Percentiles rank a stretch among this genome's conserved stretches.
These are phyloP conservation scores for Colletotrichum euphorbiae DNA, from an alignment of 2,329 filamentous ascomycete genomes.

Conservation along the genomic window DNA sequence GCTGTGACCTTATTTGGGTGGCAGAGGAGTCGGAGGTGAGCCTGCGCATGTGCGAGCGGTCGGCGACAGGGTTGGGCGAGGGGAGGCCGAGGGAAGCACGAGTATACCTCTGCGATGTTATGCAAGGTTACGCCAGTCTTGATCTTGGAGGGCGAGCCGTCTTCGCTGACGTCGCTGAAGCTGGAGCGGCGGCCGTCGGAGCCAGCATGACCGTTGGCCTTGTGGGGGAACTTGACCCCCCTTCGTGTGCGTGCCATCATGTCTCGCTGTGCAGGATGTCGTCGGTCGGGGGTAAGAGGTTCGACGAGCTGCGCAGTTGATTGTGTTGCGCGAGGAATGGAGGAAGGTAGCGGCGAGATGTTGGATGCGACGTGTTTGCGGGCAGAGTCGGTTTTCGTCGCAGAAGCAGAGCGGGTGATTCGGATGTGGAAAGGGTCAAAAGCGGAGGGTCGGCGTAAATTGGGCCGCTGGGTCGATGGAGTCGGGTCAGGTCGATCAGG, in stretches of 20 bases:
- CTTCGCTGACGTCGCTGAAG: conserved; percentile 78
- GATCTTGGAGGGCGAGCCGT: conserved; percentile 53
- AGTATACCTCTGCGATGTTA: conserved; percentile 52
- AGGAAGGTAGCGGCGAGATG: neutral
- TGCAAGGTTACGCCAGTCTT: conserved; percentile 46
- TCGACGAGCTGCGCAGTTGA: neutral
- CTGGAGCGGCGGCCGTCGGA: conserved; percentile 72
- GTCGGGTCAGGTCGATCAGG: neutral
- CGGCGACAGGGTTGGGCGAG: neutral
- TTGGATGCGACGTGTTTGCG: neutral
- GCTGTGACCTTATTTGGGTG: neutral
- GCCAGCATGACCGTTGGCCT: conserved; percentile 58
- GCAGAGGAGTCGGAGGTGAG: neutral
- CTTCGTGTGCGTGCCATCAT: conserved; percentile 56
- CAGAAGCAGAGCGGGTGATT: conserved; percentile 26
- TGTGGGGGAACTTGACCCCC: conserved; percentile 67
- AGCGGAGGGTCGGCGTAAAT: conserved; percentile 38
- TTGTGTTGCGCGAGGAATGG: neutral
- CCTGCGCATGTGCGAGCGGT: neutral
- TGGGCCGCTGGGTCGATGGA: conserved; percentile 17
- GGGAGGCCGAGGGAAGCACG: neutral
- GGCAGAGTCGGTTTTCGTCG: conserved; percentile 6
- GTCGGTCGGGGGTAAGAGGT: neutral
- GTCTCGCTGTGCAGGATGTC: conserved; percentile 4
- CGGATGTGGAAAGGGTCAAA: conserved; percentile 31